Evolutionary conservation across 768 basidiomycete genomes (phyloP), one percentile per base, ranked within the genome.

Genomic region (Chalciporus piperatus): DNA sequence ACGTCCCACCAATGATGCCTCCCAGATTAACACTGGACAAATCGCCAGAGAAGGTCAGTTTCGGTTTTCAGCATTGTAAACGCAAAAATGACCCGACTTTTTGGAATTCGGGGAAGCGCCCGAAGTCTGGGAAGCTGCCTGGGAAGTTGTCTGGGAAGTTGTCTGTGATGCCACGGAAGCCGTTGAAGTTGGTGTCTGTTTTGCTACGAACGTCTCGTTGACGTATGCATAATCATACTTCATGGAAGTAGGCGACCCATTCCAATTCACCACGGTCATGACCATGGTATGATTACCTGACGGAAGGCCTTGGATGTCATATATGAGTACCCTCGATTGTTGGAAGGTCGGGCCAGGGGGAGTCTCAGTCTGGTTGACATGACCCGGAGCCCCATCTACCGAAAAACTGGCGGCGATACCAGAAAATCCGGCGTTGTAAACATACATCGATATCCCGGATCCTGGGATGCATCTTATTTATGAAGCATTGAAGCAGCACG

Each of bases 401-500:
- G 57, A 48, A 51, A 62, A 64, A 41, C 51, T 62, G 47, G 59
- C 64, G 10, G 57, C 44, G 47, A 58, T 59, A 46, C 65, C 65
- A 6, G 55, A 39, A 0, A 20, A 0, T 1, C 64, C 65, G 4
- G 62, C 62, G 7, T 40, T 59, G 27, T 50, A 62, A 22, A 67
- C 60, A 39, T 65, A 67, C 49, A 67, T 59, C 28, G 57, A 50
- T 44, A 65, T 65, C 11, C 64, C 65, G 0, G 64, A 62, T 20
- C 65, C 64, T 65, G 8, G 16, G 28, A 40, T 35, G 12, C 16
- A 38, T 3, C 16, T 49, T 0, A 19, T 9, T 59, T 20, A 51
- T 19, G 25, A 37, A 3, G 6, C 14, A 8, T 14, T 20, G 20
- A 1, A 30, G 33, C 9, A 32, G 6, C 14, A 1, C 2, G 20